These are phyloP conservation scores for Diaporthe humulicola DNA, from an alignment of 2,329 filamentous ascomycete genomes.

Conservation along the genomic window DNA sequence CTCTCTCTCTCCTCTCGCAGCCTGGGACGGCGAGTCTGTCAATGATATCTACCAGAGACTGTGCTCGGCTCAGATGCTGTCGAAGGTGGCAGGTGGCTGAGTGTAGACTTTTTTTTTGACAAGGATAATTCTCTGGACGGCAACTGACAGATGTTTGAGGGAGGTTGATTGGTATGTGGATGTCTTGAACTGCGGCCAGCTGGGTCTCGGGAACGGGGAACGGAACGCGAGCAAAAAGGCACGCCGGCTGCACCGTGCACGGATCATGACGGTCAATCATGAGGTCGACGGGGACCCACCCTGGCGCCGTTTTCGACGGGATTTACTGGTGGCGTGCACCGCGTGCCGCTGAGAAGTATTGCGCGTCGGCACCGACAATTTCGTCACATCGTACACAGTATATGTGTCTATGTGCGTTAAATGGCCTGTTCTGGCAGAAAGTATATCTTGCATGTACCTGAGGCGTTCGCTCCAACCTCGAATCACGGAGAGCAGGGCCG, in stretches of 20 bases:
- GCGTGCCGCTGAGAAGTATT: slow-evolving; percentile 1
- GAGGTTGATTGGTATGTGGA: slow-evolving; percentile 27
- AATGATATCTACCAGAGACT: background rate
- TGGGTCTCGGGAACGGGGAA: slow-evolving; percentile 18
- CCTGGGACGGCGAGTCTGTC: slow-evolving; percentile 5
- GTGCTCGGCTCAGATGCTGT: background rate
- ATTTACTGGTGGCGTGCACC: background rate
- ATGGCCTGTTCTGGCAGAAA: background rate
- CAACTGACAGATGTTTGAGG: slow-evolving; percentile 7
- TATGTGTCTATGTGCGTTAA: background rate
- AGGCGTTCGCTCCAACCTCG: slow-evolving; percentile 1
- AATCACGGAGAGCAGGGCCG: background rate
- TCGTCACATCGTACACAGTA: background rate
- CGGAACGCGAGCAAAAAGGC: slow-evolving; percentile 4
- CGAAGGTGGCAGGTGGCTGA: background rate
- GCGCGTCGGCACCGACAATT: slow-evolving; percentile 4
- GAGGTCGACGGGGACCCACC: slow-evolving; percentile 17
- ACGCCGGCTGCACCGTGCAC: slow-evolving; percentile 29
- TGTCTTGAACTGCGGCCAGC: slow-evolving; percentile 27
- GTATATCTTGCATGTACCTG: background rate
- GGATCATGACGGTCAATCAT: slow-evolving; percentile 18
- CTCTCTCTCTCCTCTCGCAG: slow-evolving; percentile 7
- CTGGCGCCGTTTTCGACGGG: slow-evolving; percentile 25
- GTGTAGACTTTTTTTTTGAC: background rate
- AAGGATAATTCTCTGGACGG: slow-evolving; percentile 9